phyloP scores from a whole-genome alignment of 2,329 filamentous ascomycete genomes.

The Elsinoe batatas region DNA sequence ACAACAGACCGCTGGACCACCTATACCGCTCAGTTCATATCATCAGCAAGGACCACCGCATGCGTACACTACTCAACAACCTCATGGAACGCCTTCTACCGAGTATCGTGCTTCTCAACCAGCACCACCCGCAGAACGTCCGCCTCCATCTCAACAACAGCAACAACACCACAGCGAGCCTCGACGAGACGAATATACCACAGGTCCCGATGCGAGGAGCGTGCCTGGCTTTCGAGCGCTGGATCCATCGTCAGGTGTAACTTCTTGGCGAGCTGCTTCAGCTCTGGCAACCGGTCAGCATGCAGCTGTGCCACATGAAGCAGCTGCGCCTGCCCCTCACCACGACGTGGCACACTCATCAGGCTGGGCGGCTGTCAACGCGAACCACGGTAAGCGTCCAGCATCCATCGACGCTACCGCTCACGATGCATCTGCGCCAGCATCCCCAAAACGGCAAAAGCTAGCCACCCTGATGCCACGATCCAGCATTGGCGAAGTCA shows the following conservation, averaged over 20 bases:
- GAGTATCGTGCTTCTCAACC: constrained; percentile 15
- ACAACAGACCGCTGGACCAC: constrained; percentile 15
- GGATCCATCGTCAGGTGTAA: constrained; percentile 11
- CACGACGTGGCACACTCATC: constrained; percentile 20
- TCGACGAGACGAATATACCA: constrained; percentile 18
- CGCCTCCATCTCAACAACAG: background rate
- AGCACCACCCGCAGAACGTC: background rate
- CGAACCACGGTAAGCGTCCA: constrained; percentile 31
- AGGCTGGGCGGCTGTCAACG: constrained; percentile 38
- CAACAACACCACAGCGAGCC: constrained; percentile 20
- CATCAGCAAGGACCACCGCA: constrained; percentile 17
- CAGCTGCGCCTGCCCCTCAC: constrained; percentile 15
- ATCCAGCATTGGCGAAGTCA: constrained; percentile 24
- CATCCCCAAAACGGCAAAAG: constrained; percentile 38
- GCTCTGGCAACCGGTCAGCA: constrained; percentile 14
- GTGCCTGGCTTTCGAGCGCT: constrained; percentile 16
- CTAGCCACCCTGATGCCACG: constrained; percentile 32
- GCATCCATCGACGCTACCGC: constrained; percentile 28
- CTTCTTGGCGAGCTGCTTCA: constrained; percentile 16
- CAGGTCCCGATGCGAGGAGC: background rate
- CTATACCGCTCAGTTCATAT: constrained; percentile 19
- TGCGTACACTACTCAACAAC: constrained; percentile 13
- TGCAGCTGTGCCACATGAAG: constrained; percentile 16
- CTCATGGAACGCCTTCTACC: constrained; percentile 2
- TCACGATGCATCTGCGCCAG: constrained; percentile 24